phyloP scores from a whole-genome alignment of 805 yeast genomes.

The Cyberlindnera xylosilytica region DNA sequence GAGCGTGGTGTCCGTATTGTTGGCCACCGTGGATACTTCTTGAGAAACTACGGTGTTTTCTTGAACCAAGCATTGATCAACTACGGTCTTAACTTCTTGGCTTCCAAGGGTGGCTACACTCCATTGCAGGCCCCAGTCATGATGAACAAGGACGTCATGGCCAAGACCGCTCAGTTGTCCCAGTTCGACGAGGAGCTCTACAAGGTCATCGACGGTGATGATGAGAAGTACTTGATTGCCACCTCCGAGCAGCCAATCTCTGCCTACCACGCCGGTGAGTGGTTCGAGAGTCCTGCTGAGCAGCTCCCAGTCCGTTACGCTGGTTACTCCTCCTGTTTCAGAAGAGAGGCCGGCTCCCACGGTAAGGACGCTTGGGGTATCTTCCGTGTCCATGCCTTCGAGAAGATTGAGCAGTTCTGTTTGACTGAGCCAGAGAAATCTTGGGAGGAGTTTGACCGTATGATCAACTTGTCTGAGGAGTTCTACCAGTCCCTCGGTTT shows the following conservation, averaged over 20 bases:
- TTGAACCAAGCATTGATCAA: slow-evolving; percentile 97
- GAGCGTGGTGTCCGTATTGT: slow-evolving; percentile 97
- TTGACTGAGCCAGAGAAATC: slow-evolving; percentile 97
- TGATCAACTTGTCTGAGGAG: slow-evolving; percentile 89
- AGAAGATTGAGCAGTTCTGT: slow-evolving; percentile 95
- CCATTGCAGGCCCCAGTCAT: slow-evolving; percentile 98
- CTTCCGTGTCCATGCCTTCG: slow-evolving; percentile 97
- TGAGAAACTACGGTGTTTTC: slow-evolving; percentile 93
- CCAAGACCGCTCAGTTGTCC: slow-evolving; percentile 97
- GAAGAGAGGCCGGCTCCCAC: slow-evolving; percentile 99
- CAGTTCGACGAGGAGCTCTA: slow-evolving; percentile 97
- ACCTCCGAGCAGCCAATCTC: slow-evolving; percentile 99
- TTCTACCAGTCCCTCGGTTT: slow-evolving; percentile 88
- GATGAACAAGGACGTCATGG: slow-evolving; percentile 99
- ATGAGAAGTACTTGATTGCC: slow-evolving; percentile 96
- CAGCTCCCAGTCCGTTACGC: slow-evolving; percentile 97
- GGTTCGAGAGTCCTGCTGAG: slow-evolving; percentile 97
- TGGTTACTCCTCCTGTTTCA: slow-evolving; percentile 97
- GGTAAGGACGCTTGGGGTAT: slow-evolving; percentile 99
- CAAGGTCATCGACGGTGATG: slow-evolving; percentile 95
- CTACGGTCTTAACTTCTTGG: slow-evolving; percentile 86
- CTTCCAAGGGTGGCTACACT: slow-evolving; percentile 71
- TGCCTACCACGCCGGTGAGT: slow-evolving; percentile 94
- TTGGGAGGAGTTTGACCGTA: slow-evolving; percentile 95
- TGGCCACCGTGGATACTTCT: slow-evolving; percentile 98